A percentile compares a stretch with the other conserved stretches of the same genome.
Evolutionary conservation across 73 alveolate species (phyloP).

Genomic region (Strombidium stylifer): DNA sequence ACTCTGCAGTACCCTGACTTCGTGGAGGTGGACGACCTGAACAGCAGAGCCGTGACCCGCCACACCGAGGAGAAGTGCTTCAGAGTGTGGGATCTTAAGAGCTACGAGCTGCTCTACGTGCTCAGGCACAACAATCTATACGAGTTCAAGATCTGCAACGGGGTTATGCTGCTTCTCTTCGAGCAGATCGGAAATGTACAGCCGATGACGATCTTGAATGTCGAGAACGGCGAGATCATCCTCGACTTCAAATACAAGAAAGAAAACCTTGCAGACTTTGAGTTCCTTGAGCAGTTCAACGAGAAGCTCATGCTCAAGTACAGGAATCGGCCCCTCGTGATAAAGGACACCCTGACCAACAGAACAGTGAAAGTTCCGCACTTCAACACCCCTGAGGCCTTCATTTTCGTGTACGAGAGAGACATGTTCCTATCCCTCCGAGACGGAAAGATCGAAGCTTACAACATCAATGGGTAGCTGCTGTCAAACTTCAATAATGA

Average conservation of each 20-base stretch:
- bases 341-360: slow-evolving; percentile 24
- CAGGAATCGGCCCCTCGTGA: slow-evolving; percentile 28
- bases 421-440: slow-evolving; percentile 32
- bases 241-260: slow-evolving; percentile 25
- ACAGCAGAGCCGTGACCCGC: slow-evolving; percentile 44
- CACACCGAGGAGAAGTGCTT: slow-evolving; percentile 36
- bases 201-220: slow-evolving; percentile 50
- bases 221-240: slow-evolving; percentile 29
- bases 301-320: slow-evolving; percentile 40
- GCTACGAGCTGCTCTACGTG: slow-evolving; percentile 36
- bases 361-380: not conserved
- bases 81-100: slow-evolving; percentile 42
- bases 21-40: slow-evolving; percentile 51
- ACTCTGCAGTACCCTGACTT: slow-evolving; percentile 51
- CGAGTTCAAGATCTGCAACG: slow-evolving; percentile 55
- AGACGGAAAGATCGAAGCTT: slow-evolving; percentile 30
- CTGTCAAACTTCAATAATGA: slow-evolving; percentile 1
- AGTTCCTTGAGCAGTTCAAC: slow-evolving; percentile 53
- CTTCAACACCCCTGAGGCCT: slow-evolving; percentile 56
- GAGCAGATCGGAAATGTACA: slow-evolving; percentile 12
- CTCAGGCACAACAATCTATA: slow-evolving; percentile 23
- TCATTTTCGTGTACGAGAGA: slow-evolving; percentile 50
- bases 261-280: slow-evolving; percentile 16
- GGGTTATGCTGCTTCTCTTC: slow-evolving; percentile 48
- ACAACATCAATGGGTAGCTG: slow-evolving; percentile 44